These are phyloP conservation scores for Kernera saxatilis DNA, from an alignment of 345 rosid species.

Conservation along the genomic window DNA sequence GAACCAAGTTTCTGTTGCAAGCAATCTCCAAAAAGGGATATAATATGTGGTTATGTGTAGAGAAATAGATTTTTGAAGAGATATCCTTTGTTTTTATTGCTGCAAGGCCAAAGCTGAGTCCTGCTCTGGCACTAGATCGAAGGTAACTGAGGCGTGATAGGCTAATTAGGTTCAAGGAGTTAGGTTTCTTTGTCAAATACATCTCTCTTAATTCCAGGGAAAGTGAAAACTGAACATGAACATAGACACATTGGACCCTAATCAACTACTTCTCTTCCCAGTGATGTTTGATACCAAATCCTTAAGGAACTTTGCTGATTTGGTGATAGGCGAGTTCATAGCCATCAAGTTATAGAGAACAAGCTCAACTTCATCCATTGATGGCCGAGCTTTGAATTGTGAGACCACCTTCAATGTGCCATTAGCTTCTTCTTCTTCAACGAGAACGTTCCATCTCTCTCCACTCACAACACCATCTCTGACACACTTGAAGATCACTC, in stretches of 20 bases:
- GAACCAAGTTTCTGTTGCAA: not conserved
- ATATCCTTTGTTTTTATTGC: not conserved
- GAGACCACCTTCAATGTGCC: slow-evolving; percentile 65
- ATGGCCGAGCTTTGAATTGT: slow-evolving; percentile 58
- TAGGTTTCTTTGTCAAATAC: not conserved
- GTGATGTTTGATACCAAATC: slow-evolving; percentile 70
- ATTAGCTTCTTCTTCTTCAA: slow-evolving; percentile 70
- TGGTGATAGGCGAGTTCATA: slow-evolving; percentile 76
- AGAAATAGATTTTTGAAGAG: not conserved
- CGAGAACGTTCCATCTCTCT: slow-evolving; percentile 67
- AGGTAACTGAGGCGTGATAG: slow-evolving; percentile 66
- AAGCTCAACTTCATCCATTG: slow-evolving; percentile 70
- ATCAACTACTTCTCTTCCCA: slow-evolving; percentile 48
- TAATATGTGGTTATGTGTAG: not conserved
- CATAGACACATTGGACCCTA: not conserved
- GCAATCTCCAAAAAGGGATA: slow-evolving; percentile 43
- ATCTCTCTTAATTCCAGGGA: not conserved
- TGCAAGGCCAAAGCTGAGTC: slow-evolving; percentile 40
- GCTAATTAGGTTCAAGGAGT: slow-evolving; percentile 3
- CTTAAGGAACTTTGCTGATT: slow-evolving; percentile 68
- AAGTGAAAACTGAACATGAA: not conserved
- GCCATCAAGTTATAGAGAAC: slow-evolving; percentile 84
- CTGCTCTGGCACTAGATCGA: slow-evolving; percentile 49
- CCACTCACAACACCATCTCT: slow-evolving; percentile 80
- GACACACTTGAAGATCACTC: slow-evolving; percentile 70